Evolutionary conservation across 2,329 filamentous ascomycete species (phyloP).

Genomic region (Trichoderma semiorbis): DNA sequence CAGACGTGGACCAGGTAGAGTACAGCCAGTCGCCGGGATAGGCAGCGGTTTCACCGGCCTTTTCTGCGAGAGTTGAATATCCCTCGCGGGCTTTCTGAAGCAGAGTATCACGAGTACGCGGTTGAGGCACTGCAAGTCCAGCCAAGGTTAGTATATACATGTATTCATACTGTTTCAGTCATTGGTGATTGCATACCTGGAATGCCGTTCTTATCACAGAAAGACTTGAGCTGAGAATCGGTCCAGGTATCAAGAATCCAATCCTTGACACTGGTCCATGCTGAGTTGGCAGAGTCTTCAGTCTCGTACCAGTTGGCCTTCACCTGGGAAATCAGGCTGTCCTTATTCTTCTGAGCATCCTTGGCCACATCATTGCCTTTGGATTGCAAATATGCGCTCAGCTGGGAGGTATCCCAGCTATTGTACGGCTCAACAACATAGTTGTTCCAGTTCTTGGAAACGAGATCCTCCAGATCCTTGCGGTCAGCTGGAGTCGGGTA

Average conservation of each 20-base stretch:
- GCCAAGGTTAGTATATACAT: neutral
- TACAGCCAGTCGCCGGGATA: conserved; percentile 98
- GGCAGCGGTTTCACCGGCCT: conserved; percentile 68
- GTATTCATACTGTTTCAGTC: neutral
- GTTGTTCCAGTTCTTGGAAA: conserved; percentile 84
- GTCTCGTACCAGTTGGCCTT: conserved; percentile 74
- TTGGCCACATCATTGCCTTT: conserved; percentile 70
- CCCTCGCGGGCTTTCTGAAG: conserved; percentile 74
- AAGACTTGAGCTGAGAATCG: conserved; percentile 89
- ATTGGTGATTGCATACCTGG: conserved; percentile 47
- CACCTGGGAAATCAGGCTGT: conserved; percentile 65
- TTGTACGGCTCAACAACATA: conserved; percentile 73
- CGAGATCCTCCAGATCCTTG: conserved; percentile 88
- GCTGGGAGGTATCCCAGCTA: conserved; percentile 68
- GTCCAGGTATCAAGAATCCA: conserved; percentile 97
- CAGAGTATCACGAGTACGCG: conserved; percentile 78
- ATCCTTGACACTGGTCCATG: conserved; percentile 70
- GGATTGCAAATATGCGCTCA: conserved; percentile 63
- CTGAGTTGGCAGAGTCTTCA: conserved; percentile 69
- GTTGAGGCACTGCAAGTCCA: conserved; percentile 64
- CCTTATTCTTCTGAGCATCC: conserved; percentile 63
- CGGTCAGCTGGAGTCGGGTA: conserved; percentile 89
- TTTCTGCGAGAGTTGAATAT: conserved; percentile 75
- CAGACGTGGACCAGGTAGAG: conserved; percentile 84
- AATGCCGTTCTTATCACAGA: conserved; percentile 84